Conservation (phyloP, 2,329 filamentous ascomycete genomes). For the Pseudogymnoascus verrucosus region DNA sequence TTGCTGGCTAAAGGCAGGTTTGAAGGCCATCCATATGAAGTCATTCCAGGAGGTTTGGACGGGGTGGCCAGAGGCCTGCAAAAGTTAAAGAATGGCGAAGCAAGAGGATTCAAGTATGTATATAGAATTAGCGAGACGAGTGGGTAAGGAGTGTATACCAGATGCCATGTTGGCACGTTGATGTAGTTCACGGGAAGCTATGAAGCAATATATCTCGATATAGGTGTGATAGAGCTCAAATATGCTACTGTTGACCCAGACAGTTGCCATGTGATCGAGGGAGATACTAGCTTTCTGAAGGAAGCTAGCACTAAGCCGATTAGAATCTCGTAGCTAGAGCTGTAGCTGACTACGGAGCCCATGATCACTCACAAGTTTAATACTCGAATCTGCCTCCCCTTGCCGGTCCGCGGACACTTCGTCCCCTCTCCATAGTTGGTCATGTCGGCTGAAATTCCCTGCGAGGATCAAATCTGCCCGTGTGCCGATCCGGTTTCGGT, state of each 20-base stretch:
- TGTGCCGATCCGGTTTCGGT: constrained; percentile 4
- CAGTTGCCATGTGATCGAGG: no score
- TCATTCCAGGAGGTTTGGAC: constrained; percentile 41
- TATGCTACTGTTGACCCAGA: no score
- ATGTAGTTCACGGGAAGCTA: no score
- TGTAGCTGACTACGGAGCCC: constrained; percentile 21
- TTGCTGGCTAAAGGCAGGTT: constrained; percentile 44
- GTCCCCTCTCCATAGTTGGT: constrained; percentile 24
- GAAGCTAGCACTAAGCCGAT: constrained; percentile 18
- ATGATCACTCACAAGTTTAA: constrained; percentile 29
- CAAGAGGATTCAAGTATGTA: constrained; percentile 57
- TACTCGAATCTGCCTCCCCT: constrained; percentile 29
- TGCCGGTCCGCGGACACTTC: constrained; percentile 26
- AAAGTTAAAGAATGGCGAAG: constrained; percentile 51
- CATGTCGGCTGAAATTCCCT: constrained; percentile 23
- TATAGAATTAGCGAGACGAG: constrained; percentile 32
- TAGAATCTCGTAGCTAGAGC: no score
- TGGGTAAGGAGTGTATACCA: no score
- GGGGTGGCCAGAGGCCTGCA: constrained; percentile 43
- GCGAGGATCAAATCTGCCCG: constrained; percentile 19
- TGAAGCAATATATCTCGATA: no score
- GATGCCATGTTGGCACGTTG: no score
- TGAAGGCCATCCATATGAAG: constrained; percentile 40
- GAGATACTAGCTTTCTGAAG: no score
- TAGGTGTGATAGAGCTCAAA: no score